Evolutionary conservation across 2,329 filamentous ascomycete genomes (phyloP), one percentile per base, ranked within the genome.

Genomic region (Pseudocercospora fijiensis): DNA sequence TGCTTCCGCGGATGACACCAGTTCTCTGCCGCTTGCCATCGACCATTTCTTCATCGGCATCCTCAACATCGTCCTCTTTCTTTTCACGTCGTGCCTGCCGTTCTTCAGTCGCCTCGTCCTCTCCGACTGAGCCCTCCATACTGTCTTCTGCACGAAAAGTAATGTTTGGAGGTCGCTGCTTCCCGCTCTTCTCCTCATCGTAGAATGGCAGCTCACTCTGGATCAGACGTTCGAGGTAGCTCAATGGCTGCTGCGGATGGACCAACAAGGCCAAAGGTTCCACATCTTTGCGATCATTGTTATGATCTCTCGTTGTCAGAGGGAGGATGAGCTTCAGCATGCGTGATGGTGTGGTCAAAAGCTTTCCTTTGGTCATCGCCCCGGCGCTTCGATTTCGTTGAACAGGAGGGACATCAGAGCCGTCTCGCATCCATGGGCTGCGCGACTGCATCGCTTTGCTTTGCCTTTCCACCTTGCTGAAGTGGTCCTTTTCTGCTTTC

Each of bases 191-290:
- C 0, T 79, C 81, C 47, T 70, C 68, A 58, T 60, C 63, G 37
- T 84, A 81, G 0, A 86, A 85, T 0, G 91, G 90, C 0, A 96
- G 82, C 76, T 96, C 93, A 59, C 91, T 90, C 74, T 96, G 93
- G 53, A 97, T 93, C 2, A 97, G 81, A 8, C 91, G 86, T 76
- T 96, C 91, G 47, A 96, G 86, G 75, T 96, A 96, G 8, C 91
- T 96, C 2, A 97, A 83, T 0, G 93, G 93, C 74, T 97, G 93
- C 66, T 96, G 91, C 0, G 93, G 92, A 71, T 96, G 93, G 0
- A 96, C 84, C 1, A 96, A 85, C 0, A 96, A 84, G 0, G 92
- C 92, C 11, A 96, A 82, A 0, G 92, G 92, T 70, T 96, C 90
- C n/a, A 94, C 86, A 55, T 88, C 84, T 76, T 90, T 88, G 62